Base-by-base conservation (phyloP, 176 grass and related monocot species). In the Triticum dicoccoides region DNA sequence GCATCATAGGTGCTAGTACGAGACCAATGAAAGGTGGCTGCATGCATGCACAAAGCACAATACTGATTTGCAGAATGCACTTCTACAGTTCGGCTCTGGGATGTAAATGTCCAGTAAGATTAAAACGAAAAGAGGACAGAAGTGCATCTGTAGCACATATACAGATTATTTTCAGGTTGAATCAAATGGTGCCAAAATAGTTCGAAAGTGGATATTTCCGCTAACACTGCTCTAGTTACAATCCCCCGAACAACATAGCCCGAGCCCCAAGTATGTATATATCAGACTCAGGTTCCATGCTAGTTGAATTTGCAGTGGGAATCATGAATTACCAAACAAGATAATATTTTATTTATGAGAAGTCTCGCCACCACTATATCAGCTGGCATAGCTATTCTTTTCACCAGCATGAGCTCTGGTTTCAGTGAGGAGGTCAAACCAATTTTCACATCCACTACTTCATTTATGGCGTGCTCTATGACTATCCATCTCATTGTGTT, bases 101-200 rank as follows among this genome's bases (percentile, higher is more conserved):
- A 65, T 80, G 78, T 65, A 17, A 30, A 65, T 65, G 25, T 11
- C 39, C 39, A 32, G 30, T 80, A 21, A 66, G 79, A 67, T 41
- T 10, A 42, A 66, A 81, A 33, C 9, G 24, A 81, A 20, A 66
- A 81, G 39, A 49, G 39, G 39, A 66, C 12, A 33, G 39, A 42
- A 66, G 23, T 80, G 15, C 39, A 65, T 32, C 20, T 81, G 25
- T 49, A 67, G 41, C 9, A 66, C 24, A 66, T 47, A 77, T 77
- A 18, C 33, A 77, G 73, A 4, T 56, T 77, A 29, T 77, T 77
- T 81, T 49, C 62, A 67, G 25, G 62, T 81, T 66, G 25, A 33
- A 81, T n/a, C 61, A 51, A 68, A 51, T 81, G 41, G 62, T 49
- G 3, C 25, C 64, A 51, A 68, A 45, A 81, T 81, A 67, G 29